Base-by-base conservation (phyloP, 371 early-diverging fungal species). In the Apophysomyces trapeziformis region DNA sequence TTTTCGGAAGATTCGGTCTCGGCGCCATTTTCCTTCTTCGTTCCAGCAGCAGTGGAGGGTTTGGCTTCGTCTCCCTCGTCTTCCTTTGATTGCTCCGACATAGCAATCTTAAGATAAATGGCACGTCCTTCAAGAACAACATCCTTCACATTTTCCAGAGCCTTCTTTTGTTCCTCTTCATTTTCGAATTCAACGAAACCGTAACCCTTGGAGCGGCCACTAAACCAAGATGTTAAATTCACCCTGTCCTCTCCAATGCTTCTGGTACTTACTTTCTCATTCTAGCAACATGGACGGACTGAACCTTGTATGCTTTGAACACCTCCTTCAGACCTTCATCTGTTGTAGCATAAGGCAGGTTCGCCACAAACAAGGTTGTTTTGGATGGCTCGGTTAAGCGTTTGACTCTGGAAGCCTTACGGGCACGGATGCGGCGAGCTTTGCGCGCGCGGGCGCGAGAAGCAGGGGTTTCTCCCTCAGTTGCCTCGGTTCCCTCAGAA, bases 291-390 rank as follows among this genome's bases (percentile, higher is more conserved):
- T 90, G 89, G 45, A 94, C 93, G 36, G 86, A 82, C 14, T 80
- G 73, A 43, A 95, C 85, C 66, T 87, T 79, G 81, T 89, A 96
- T 58, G 78, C 90, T 38, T 82, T 69, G 75, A 96, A 96, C 68
- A 95, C 82, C 37, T 70, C 75, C 70, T 77, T 77, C 64, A 97
- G 85, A 57, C 87, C 92, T 4, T 89, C 92, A 66, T 90, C 89
- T 37, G 88, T 86, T 59, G 93, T 87, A 54, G 90, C 78, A 82
- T 91, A 96, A 45, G 97, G 96, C 44, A 96, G 78, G 80, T 96
- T 96, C 72, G 94, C 93, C 56, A 96, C 92, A 80, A 93, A 96
- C 50, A 95, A 77, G 12, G 87, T 89, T 4, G 90, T 95, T 71
- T 90, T 87, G 54, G 93, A 92, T 21, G 86, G 90, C 44, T 84